Percentiles rank a stretch among this genome's conserved stretches.
Conservation (phyloP, 257 asterid species). For the Solanum stenotomum region DNA sequence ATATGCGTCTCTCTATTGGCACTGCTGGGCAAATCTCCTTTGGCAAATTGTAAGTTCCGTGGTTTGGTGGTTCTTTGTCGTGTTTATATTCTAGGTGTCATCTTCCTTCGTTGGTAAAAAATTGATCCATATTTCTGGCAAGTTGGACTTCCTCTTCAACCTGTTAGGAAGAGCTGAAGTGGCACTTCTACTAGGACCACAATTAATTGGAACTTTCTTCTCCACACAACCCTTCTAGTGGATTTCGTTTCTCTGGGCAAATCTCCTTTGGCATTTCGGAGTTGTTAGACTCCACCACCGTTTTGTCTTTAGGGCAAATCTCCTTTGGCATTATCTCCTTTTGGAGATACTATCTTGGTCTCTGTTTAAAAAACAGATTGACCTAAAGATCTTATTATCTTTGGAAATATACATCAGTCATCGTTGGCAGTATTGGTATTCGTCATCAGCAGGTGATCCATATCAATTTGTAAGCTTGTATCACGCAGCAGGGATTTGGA, state of each 20-base stretch:
- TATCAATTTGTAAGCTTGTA: not conserved
- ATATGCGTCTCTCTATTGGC: slow-evolving; percentile 6
- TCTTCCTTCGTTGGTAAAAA: slow-evolving; percentile 1
- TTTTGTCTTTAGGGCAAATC: slow-evolving; percentile 55
- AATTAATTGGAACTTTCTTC: slow-evolving; percentile 7
- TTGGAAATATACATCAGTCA: not conserved
- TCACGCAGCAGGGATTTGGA: not conserved
- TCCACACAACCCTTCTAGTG: slow-evolving; percentile 11
- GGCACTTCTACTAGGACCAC: slow-evolving; percentile 7
- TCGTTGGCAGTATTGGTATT: not conserved
- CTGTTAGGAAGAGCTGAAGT: slow-evolving; percentile 2
- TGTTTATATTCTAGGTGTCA: slow-evolving; percentile 2
- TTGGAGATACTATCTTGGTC: slow-evolving; percentile 42
- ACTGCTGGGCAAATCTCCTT: slow-evolving; percentile 55
- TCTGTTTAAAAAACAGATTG: slow-evolving; percentile 9
- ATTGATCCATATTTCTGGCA: not conserved
- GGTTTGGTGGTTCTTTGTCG: slow-evolving; percentile 17
- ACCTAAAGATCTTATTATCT: not conserved
- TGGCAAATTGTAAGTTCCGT: slow-evolving; percentile 39
- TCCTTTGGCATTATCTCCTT: slow-evolving; percentile 90
- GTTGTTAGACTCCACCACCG: slow-evolving; percentile 26
- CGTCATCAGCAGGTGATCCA: not conserved
- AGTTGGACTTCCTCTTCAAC: slow-evolving; percentile 7
- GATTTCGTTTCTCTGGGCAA: slow-evolving; percentile 33
- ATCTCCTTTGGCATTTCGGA: slow-evolving; percentile 70